These are phyloP conservation scores for Suillus alpinus DNA, from an alignment of 768 basidiomycete genomes.

Conservation along the genomic window DNA sequence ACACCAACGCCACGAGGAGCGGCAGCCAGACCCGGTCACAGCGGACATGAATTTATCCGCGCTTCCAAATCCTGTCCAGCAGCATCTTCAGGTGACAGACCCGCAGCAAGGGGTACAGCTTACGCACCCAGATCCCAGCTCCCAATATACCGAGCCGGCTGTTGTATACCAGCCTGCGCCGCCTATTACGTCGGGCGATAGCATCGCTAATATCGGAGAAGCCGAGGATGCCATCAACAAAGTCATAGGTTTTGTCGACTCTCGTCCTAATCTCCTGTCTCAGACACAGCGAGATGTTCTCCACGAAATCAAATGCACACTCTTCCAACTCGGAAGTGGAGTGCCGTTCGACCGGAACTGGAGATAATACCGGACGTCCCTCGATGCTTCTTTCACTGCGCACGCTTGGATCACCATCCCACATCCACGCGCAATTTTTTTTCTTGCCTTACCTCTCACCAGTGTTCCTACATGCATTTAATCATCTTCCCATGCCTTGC, in stretches of 20 bases:
- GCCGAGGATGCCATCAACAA: slow-evolving; percentile 55
- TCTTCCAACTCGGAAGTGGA: slow-evolving; percentile 47
- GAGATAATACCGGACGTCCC: slow-evolving; percentile 18
- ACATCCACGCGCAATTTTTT: slow-evolving; percentile 12
- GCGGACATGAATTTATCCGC: slow-evolving; percentile 25
- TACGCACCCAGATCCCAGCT: slow-evolving; percentile 22
- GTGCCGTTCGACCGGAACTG: slow-evolving; percentile 34
- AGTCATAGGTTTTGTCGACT: slow-evolving; percentile 52
- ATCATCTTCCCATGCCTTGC: slow-evolving; percentile 12
- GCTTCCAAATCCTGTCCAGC: slow-evolving; percentile 28
- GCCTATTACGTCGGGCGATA: slow-evolving; percentile 29
- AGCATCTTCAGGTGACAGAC: slow-evolving; percentile 23
- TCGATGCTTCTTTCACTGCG: not conserved
- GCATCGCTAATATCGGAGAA: slow-evolving; percentile 41
- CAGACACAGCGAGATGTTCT: slow-evolving; percentile 40
- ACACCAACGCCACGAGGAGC: slow-evolving; percentile 20
- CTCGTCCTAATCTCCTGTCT: slow-evolving; percentile 31
- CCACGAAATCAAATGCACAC: slow-evolving; percentile 45
- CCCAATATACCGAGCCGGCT: slow-evolving; percentile 26
- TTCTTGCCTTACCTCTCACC: slow-evolving; percentile 15
- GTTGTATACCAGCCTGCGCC: slow-evolving; percentile 33
- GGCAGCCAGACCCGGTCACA: slow-evolving; percentile 24
- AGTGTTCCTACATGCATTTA: slow-evolving; percentile 22
- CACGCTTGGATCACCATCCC: not conserved
- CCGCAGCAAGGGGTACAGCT: slow-evolving; percentile 29